Percentiles rank a stretch among this genome's conserved stretches.
These are phyloP conservation scores for Sugiyamaella chiloensis DNA, from an alignment of 805 yeast species.

Conservation along the genomic window DNA sequence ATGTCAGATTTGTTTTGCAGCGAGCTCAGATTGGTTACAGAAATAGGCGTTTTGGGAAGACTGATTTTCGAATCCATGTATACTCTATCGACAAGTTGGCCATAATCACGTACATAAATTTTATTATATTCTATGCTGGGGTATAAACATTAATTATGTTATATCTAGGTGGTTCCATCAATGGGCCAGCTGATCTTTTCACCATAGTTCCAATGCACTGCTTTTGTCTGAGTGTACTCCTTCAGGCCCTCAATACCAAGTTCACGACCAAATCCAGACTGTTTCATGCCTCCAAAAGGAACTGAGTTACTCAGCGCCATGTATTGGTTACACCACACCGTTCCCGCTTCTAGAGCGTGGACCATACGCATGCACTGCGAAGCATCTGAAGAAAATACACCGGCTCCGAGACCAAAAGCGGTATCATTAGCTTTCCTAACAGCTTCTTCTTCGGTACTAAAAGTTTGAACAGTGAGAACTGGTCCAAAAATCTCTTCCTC, in stretches of 20 bases:
- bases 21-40: too few species aligned
- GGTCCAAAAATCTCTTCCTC: conserved; percentile 88
- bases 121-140: too few species aligned
- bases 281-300: conserved; percentile 78
- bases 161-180: conserved; percentile 6
- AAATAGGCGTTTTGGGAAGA: too few species aligned
- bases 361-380: conserved; percentile 61
- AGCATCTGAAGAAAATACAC: conserved; percentile 67
- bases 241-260: conserved; percentile 69
- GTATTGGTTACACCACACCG: conserved; percentile 64
- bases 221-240: conserved; percentile 69
- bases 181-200: conserved; percentile 11
- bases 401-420: conserved; percentile 75
- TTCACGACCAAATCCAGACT: conserved; percentile 78
- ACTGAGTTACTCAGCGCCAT: conserved; percentile 60
- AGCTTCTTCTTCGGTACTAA: conserved; percentile 63
- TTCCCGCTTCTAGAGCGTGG: conserved; percentile 57
- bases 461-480: conserved; percentile 64
- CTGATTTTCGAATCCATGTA: too few species aligned
- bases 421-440: conserved; percentile 64
- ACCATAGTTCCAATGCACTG: conserved; percentile 66
- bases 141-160: too few species aligned
- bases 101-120: too few species aligned
- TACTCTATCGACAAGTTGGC: too few species aligned
- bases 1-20: too few species aligned